Evolutionary conservation across 2,329 filamentous ascomycete species (phyloP), one percentile per base, ranked within the genome.

Genomic region (Pseudophaeomoniella oleicola): DNA sequence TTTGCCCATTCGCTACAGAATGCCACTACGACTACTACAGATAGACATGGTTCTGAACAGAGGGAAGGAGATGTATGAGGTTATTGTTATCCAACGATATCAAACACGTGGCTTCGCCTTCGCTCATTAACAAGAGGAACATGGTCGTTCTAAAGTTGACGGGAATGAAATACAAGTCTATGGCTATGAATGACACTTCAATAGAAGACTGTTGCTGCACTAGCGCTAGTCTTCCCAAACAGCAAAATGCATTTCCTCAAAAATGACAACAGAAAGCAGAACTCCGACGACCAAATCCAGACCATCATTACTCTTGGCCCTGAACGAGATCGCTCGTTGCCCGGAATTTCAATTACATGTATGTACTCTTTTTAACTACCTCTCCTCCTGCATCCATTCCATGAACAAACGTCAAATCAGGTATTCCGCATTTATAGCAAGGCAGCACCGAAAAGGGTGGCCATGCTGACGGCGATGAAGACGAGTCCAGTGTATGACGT

Each of bases 361-460:
- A 27, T n/a, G n/a, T 27, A 27, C n/a, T 6, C n/a, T 27, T 27
- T n/a, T n/a, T n/a, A n/a, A n/a, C n/a, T n/a, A n/a, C n/a, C n/a
- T n/a, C n/a, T n/a, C n/a, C n/a, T n/a, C n/a, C n/a, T n/a, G n/a
- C n/a, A n/a, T n/a, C n/a, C n/a, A n/a, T n/a, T n/a, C n/a, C n/a
- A n/a, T n/a, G n/a, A n/a, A n/a, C n/a, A n/a, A n/a, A n/a, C n/a
- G n/a, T n/a, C n/a, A n/a, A n/a, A n/a, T n/a, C n/a, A n/a, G n/a
- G n/a, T n/a, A n/a, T n/a, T n/a, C n/a, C 4, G 43, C 35, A 32
- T 37, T 38, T 55, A 64, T 40, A 63, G 46, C 35, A 68, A 51
- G 38, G 57, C 46, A 38, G 69, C 69, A 27, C 72, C 71, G 40
- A 75, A 60, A 11, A 76, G 39, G 12, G 66, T 64, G 32, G 67